Conservation (phyloP, 2,329 filamentous ascomycete species). For the Fusarium sp. region DNA sequence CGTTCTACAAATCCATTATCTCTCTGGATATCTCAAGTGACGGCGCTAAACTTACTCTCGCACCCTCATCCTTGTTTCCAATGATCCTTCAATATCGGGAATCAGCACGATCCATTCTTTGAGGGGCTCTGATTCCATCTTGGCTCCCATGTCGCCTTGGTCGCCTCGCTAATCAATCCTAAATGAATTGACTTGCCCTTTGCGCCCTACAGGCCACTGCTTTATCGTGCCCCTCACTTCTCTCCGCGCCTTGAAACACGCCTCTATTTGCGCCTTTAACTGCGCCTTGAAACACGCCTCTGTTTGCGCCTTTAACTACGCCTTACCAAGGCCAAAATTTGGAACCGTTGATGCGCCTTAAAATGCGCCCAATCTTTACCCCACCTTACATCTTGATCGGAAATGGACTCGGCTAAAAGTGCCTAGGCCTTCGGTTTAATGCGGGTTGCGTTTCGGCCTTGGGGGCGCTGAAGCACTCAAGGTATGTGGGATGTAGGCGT, state of each 20-base stretch:
- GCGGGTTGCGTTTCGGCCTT: neutral
- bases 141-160: neutral
- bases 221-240: neutral
- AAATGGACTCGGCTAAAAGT: neutral
- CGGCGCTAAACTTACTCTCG: neutral
- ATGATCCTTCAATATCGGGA: neutral
- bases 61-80: neutral
- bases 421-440: neutral
- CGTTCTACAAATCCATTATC: neutral
- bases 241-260: neutral
- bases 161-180: neutral
- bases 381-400: neutral
- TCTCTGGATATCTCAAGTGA: neutral
- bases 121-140: neutral
- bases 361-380: neutral
- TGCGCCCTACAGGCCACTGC: neutral
- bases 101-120: neutral
- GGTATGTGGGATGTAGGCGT: neutral
- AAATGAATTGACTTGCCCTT: no score
- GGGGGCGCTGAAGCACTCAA: neutral
- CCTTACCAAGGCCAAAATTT: fast-evolving
- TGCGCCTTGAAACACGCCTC: no score
- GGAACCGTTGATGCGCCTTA: neutral
- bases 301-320: no score
- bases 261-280: neutral